Conservation (phyloP, 345 rosid species). For the Eucalyptus sp. region DNA sequence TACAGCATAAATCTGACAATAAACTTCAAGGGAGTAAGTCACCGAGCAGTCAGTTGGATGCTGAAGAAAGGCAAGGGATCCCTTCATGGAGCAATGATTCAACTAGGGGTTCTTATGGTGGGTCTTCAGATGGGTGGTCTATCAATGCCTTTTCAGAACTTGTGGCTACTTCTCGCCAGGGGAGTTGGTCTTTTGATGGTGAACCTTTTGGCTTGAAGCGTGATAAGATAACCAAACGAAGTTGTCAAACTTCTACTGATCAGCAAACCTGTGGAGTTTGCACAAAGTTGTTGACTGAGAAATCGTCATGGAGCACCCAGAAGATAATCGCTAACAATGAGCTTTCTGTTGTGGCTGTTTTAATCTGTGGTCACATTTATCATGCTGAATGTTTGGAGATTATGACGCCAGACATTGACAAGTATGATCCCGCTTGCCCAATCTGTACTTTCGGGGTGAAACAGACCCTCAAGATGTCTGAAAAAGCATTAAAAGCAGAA, state of each 20-base stretch:
- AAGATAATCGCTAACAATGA: conserved; percentile 55
- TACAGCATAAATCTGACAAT: conserved; percentile 29
- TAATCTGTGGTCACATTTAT: conserved; percentile 90
- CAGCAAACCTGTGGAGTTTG: conserved; percentile 83
- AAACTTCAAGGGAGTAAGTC: conserved; percentile 24
- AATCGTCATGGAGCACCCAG: conserved; percentile 69
- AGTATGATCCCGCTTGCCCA: conserved; percentile 92
- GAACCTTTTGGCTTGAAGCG: conserved; percentile 34
- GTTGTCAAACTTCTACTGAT: conserved; percentile 32
- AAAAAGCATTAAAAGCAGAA: conserved; percentile 70
- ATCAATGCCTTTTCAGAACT: conserved; percentile 75
- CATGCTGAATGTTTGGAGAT: conserved; percentile 96
- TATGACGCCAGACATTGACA: conserved; percentile 63
- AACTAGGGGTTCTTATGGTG: conserved; percentile 36
- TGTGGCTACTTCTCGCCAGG: conserved; percentile 51
- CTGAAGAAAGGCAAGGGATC: conserved; percentile 27
- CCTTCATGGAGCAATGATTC: conserved; percentile 55
- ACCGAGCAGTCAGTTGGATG: conserved; percentile 16
- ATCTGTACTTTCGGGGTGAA: conserved; percentile 86
- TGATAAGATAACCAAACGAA: conserved; percentile 34
- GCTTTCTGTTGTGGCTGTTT: conserved; percentile 60
- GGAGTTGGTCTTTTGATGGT: conserved; percentile 52
- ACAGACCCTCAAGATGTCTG: conserved; percentile 57
- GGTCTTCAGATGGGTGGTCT: conserved; percentile 83
- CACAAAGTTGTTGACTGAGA: conserved; percentile 64